phyloP scores from a whole-genome alignment of 2,329 filamentous ascomycete species.

The Apiospora saccharicola region DNA sequence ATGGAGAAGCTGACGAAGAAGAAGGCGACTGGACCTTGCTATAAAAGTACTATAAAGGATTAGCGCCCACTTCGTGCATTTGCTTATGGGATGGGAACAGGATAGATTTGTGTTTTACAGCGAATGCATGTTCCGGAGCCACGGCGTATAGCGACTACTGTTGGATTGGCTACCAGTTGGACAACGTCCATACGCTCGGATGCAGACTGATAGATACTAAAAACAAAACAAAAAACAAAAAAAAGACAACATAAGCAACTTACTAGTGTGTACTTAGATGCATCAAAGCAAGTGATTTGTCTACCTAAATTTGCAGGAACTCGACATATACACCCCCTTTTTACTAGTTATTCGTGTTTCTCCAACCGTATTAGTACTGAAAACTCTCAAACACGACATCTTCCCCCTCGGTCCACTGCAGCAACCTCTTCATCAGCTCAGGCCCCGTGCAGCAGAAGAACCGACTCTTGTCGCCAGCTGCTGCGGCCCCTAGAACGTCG shows the following conservation, averaged over 20 bases:
- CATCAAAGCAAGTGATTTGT: not conserved
- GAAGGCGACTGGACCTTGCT: constrained; percentile 24
- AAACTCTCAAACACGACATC: constrained; percentile 67
- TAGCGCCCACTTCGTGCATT: not conserved
- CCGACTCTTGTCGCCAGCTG: constrained; percentile 46
- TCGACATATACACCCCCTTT: not conserved
- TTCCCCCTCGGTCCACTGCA: constrained; percentile 62
- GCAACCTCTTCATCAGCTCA: constrained; percentile 48
- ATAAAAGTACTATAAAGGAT: constrained; percentile 3
- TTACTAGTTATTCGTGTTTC: not conserved
- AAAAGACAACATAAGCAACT: not conserved
- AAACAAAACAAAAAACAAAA: too few species aligned
- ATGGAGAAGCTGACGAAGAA: not conserved
- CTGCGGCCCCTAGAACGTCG: constrained; percentile 49
- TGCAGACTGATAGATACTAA: not conserved
- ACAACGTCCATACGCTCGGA: not conserved
- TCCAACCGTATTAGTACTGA: constrained; percentile 54
- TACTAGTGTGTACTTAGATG: not conserved
- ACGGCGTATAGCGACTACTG: not conserved
- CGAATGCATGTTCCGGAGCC: not conserved
- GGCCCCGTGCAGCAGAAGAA: constrained; percentile 61
- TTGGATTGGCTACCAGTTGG: not conserved
- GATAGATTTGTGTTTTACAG: not conserved
- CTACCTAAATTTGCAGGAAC: not conserved
- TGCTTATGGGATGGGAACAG: not conserved